phyloP scores from a whole-genome alignment of 2,329 filamentous ascomycete genomes.

The Cladophialophora psammophila region DNA sequence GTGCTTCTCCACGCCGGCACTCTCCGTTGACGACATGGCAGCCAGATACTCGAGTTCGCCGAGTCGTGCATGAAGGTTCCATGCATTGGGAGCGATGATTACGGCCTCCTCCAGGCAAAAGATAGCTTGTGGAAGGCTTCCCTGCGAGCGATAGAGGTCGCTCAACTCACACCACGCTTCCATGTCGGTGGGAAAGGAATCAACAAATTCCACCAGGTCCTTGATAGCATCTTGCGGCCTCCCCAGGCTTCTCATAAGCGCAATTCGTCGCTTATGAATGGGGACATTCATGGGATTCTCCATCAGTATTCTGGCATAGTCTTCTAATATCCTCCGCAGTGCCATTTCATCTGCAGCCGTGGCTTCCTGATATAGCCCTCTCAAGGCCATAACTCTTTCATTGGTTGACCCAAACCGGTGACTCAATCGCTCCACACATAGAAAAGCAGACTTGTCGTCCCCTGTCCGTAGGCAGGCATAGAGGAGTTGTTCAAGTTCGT shows the following conservation, averaged over 20 bases:
- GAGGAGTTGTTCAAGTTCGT: constrained; percentile 84
- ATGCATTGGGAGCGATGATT: constrained; percentile 85
- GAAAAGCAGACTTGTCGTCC: constrained; percentile 77
- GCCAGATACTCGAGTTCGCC: constrained; percentile 81
- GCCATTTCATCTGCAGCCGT: constrained; percentile 71
- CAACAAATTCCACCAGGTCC: constrained; percentile 76
- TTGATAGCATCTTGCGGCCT: constrained; percentile 75
- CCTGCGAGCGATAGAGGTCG: constrained; percentile 82
- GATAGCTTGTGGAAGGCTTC: constrained; percentile 80
- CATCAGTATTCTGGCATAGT: constrained; percentile 78
- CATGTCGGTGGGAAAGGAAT: constrained; percentile 85
- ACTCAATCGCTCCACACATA: constrained; percentile 77
- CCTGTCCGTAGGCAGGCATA: constrained; percentile 83
- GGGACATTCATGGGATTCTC: constrained; percentile 82
- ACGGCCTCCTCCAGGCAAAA: constrained; percentile 91
- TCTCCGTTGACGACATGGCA: constrained; percentile 44
- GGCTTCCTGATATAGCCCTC: constrained; percentile 85
- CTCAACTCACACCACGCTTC: constrained; percentile 94
- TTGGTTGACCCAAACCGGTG: constrained; percentile 83
- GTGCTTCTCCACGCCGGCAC: constrained; percentile 54
- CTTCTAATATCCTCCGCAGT: constrained; percentile 73
- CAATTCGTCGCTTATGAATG: constrained; percentile 82
- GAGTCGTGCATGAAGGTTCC: constrained; percentile 90
- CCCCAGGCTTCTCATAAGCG: constrained; percentile 77
- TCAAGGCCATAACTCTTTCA: constrained; percentile 83